phyloP scores from a whole-genome alignment of 2,329 filamentous ascomycete species.

The Ophiostoma sp. region DNA sequence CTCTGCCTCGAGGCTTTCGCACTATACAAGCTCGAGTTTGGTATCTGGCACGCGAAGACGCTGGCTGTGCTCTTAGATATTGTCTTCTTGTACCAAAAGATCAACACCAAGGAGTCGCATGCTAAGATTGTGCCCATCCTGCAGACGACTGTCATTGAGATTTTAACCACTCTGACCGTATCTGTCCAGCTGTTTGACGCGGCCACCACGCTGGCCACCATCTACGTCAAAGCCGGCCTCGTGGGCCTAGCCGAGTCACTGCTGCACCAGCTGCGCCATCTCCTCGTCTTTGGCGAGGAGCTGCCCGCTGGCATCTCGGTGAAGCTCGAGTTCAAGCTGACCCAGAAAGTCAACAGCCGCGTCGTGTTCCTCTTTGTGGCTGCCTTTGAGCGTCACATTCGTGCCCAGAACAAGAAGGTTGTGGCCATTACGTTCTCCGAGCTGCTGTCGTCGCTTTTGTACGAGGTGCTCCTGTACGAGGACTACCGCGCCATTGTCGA shows the following conservation, averaged over 20 bases:
- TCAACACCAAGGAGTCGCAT: constrained; percentile 42
- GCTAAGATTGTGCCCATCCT: constrained; percentile 42
- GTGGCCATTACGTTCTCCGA: constrained; percentile 43
- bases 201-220: constrained; percentile 48
- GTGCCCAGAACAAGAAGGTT: constrained; percentile 37
- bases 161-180: constrained; percentile 39
- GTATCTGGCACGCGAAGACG: constrained; percentile 49
- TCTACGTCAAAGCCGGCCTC: constrained; percentile 47
- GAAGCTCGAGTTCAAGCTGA: constrained; percentile 40
- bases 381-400: constrained; percentile 45
- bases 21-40: constrained; percentile 45
- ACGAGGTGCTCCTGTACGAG: constrained; percentile 43
- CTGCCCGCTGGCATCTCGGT: constrained; percentile 38
- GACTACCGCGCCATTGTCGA: constrained; percentile 37
- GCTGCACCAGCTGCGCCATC: constrained; percentile 50
- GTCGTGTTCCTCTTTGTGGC: constrained; percentile 48
- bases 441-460: constrained; percentile 42
- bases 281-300: constrained; percentile 50
- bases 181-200: constrained; percentile 52
- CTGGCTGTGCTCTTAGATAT: constrained; percentile 46
- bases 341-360: constrained; percentile 32
- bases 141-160: constrained; percentile 43
- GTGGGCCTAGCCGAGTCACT: constrained; percentile 44
- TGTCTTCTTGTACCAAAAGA: constrained; percentile 44
- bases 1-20: constrained; percentile 46